Evolutionary conservation across 2,329 filamentous ascomycete genomes (phyloP).

Genomic region (Sclerotinia spermophila): DNA sequence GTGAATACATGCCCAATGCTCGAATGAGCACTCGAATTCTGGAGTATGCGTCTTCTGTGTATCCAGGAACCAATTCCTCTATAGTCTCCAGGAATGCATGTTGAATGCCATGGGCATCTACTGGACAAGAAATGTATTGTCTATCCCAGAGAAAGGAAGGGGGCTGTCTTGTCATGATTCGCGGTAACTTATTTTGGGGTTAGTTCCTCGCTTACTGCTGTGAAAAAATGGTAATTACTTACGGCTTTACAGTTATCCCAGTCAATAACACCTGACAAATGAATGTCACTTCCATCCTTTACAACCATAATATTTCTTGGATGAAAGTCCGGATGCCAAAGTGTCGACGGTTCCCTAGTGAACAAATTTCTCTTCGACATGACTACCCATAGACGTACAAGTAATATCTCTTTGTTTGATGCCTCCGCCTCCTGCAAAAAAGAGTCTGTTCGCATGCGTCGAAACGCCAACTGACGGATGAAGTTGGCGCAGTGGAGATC

Average conservation of each 20-base stretch:
- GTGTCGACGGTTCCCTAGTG: not conserved
- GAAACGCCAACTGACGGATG: accelerated
- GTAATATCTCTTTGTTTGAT: not conserved
- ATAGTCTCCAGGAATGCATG: not conserved
- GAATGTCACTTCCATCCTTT: too few relatives aligned
- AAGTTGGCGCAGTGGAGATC: accelerated
- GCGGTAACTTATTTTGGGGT: not conserved
- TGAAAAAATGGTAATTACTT: not conserved
- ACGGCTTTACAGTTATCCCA: not conserved
- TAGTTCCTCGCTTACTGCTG: not conserved
- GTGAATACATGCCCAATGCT: not conserved
- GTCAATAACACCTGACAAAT: not conserved
- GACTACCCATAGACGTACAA: not conserved
- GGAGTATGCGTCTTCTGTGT: not conserved
- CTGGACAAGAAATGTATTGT: not conserved
- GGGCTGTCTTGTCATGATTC: slow-evolving; percentile 1
- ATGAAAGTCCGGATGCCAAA: slow-evolving; percentile 3
- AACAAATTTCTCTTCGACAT: not conserved
- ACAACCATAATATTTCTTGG: not conserved
- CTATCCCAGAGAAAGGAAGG: not conserved
- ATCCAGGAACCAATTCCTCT: not conserved
- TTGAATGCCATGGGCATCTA: not conserved
- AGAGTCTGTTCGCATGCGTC: accelerated
- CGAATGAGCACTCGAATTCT: not conserved
- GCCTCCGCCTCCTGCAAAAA: too few relatives aligned